Conservation (phyloP, 2,329 filamentous ascomycete genomes). For the Ophiocordyceps camponoti-rufipedis region DNA sequence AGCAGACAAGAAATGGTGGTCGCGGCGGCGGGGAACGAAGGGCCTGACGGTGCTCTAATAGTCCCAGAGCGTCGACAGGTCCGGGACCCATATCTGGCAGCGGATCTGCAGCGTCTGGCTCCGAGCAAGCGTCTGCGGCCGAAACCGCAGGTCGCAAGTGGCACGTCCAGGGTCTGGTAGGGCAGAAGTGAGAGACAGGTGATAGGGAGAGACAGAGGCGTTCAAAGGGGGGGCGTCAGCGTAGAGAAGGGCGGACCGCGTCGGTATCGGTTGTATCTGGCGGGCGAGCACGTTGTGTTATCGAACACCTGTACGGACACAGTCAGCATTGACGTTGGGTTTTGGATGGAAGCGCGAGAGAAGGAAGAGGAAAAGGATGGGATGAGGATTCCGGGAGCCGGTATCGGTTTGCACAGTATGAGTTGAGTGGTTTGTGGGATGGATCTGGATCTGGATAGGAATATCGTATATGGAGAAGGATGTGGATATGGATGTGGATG, state of each 20-base stretch:
- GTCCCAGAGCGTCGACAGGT: not conserved
- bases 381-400: too few relatives aligned
- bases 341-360: too few relatives aligned
- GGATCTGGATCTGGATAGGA: too few relatives aligned
- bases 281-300: too few relatives aligned
- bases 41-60: conserved; percentile 2
- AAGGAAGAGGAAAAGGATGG: too few relatives aligned
- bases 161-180: not conserved
- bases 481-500: too few relatives aligned
- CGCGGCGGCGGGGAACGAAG: not conserved
- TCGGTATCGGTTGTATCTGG: too few relatives aligned
- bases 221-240: not conserved
- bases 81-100: conserved; percentile 2
- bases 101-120: conserved; percentile 2
- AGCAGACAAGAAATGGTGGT: not conserved
- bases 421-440: too few relatives aligned
- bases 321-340: too few relatives aligned
- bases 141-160: not conserved
- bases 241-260: not conserved
- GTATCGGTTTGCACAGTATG: too few relatives aligned
- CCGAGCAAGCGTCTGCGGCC: not conserved
- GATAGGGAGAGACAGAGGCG: not conserved
- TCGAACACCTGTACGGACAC: too few relatives aligned
- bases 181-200: not conserved
- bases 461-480: too few relatives aligned